Percentiles rank a stretch among this genome's conserved stretches.
Conservation (phyloP, 768 basidiomycete species). For the Gloeopeniophorella convolvens region DNA sequence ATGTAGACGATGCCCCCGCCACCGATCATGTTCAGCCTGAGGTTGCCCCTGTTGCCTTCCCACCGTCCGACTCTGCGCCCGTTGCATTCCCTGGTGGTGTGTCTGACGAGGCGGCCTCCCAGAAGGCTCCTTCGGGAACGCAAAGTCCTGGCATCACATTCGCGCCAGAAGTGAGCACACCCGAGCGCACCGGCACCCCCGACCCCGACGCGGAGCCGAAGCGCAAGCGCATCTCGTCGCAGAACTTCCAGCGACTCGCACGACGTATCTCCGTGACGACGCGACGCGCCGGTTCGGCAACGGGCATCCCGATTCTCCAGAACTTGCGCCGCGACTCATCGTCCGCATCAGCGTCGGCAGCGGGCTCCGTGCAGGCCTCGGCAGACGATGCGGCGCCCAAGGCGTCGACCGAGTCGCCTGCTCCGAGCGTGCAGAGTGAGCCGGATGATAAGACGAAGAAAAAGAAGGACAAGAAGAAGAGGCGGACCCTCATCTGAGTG, state of each 20-base stretch:
- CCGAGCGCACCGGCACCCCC: conserved; percentile 65
- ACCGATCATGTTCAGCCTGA: conserved; percentile 20
- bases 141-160: conserved; percentile 56
- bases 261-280: conserved; percentile 64
- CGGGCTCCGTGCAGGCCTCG: background rate
- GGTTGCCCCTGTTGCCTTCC: conserved; percentile 30
- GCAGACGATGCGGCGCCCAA: conserved; percentile 8
- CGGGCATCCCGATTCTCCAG: conserved; percentile 41
- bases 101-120: conserved; percentile 29
- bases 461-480: conserved; percentile 55
- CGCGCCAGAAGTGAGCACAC: conserved; percentile 46
- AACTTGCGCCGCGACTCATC: conserved; percentile 47
- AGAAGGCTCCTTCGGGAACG: conserved; percentile 26
- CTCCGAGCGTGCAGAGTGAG: conserved; percentile 46
- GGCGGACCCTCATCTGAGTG: conserved; percentile 39
- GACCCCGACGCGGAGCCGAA: conserved; percentile 71
- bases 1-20: conserved; percentile 25
- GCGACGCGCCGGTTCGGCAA: conserved; percentile 40
- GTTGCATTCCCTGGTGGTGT: conserved; percentile 28
- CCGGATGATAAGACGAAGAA: conserved; percentile 40
- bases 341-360: conserved; percentile 28
- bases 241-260: conserved; percentile 80
- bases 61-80: conserved; percentile 26
- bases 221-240: conserved; percentile 74
- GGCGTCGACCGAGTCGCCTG: conserved; percentile 43